Evolutionary conservation across 2,329 filamentous ascomycete species (phyloP), one percentile per base, ranked within the genome.

Genomic region (Tolypocladium ovalisporum): DNA sequence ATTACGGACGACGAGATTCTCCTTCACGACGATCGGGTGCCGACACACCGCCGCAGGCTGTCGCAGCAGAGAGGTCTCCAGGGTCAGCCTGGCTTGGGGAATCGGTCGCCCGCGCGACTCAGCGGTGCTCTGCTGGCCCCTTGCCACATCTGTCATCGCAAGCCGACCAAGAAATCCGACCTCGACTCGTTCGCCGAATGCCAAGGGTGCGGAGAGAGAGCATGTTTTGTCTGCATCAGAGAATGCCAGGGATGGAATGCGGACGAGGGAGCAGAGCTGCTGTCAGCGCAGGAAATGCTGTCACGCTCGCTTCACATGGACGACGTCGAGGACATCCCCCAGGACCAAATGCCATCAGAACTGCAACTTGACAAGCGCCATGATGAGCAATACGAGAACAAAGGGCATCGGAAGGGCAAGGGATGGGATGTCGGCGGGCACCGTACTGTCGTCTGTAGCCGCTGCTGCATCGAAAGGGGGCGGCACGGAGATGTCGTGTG

Each of bases 171-270:
- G 62, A 86, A 82, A 66, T 78, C 77, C 7, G 84, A 89, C 57
- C 76, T 89, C 37, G 84, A 87, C 67, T 82, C 80, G 12, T 88
- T 84, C 65, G 79, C 83, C 52, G 76, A 83, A 63, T 89, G 86
- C 67, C 73, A 80, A 62, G 78, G 80, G 17, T 89, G 86, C 65
- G 75, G 77, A 12, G 73, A 80, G 60, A 76, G 84, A 47, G 82
- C 85, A 0, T 89, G 86, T 67, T 88, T 81, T 65, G 76, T 89
- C n/a, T 89, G 86, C 67, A 80, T 87, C 51, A 74, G 86, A 32
- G 74, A 82, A 62, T 89, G 86, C 63, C 72, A 79, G 15, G 80
- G 81, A 2, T 79, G 77, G 75, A 61, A 65, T 35, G 55, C 57
- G 27, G 62, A 65, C 10, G 57, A 55, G 32, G 51, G n/a, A 29